Percentiles rank a stretch among this genome's conserved stretches.
phyloP scores from a whole-genome alignment of 2,329 filamentous ascomycete genomes.

The Hortaea sp. region DNA sequence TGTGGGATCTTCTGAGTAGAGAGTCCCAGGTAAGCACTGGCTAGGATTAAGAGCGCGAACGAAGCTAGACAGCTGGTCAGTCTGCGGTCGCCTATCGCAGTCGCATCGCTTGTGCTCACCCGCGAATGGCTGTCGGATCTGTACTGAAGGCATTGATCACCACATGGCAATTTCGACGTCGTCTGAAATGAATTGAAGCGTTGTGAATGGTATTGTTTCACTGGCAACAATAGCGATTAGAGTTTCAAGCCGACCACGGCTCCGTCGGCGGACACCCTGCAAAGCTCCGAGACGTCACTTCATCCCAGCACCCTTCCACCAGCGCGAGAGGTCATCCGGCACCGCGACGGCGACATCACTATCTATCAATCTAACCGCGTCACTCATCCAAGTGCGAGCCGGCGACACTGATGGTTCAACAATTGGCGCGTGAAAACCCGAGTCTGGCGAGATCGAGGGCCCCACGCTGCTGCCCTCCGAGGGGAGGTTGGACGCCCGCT shows the following conservation, averaged over 20 bases:
- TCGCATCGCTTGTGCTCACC: constrained; percentile 45
- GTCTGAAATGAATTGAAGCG: not conserved
- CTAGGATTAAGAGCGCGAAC: constrained; percentile 54
- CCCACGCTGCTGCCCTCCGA: constrained; percentile 6
- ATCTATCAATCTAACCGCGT: constrained; percentile 6
- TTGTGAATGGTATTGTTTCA: too few species aligned
- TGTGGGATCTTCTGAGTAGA: constrained; percentile 44
- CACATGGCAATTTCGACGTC: not conserved
- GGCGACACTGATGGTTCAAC: constrained; percentile 14
- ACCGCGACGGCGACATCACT: constrained; percentile 3
- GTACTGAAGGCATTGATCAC: constrained; percentile 46
- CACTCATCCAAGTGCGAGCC: constrained; percentile 11
- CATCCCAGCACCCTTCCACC: too few species aligned
- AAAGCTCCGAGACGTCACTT: too few species aligned
- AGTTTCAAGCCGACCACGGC: too few species aligned
- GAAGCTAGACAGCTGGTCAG: constrained; percentile 23
- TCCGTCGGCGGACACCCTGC: too few species aligned
- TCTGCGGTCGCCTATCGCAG: not conserved
- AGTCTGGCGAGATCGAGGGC: constrained; percentile 9
- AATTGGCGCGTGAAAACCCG: constrained; percentile 5
- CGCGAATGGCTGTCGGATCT: constrained; percentile 80
- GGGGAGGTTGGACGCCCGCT: constrained; percentile 1
- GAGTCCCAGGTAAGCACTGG: constrained; percentile 67
- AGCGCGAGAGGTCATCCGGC: constrained; percentile 1
- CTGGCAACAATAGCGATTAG: too few species aligned